Base-by-base conservation (phyloP, 352 stramenopile genomes). In the Globisporangium mamillatum region DNA sequence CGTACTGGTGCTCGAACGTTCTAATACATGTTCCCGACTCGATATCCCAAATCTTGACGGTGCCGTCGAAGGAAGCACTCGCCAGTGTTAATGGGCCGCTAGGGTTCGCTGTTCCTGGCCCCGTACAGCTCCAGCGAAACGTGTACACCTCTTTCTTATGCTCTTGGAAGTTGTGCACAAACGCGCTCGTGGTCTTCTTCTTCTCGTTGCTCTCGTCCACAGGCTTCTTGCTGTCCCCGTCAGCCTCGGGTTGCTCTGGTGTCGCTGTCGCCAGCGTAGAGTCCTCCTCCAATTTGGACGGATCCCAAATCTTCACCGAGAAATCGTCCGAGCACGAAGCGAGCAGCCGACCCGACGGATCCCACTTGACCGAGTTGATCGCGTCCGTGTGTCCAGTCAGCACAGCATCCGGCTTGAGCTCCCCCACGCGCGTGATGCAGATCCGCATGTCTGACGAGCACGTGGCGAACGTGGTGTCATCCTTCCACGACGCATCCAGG, bases 281-380 rank as follows among this genome's bases (percentile, higher is more conserved):
- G 0, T 27, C 9, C 20, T 63, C 59, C 10, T 63, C 29, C 57
- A 64, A 56, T 68, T 81, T 81, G 20, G 75, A 77, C 8, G 86
- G 86, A 72, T 98, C 92, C 96, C 97, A 99, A 10, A 99, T 91
- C 80, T 99, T 99, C 50, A 98, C 96, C 27, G 97, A 98, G 71
- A 91, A 97, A 81, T 99, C 98, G 73, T 99, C 98, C 2, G 96
- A 99, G 76, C 97, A 99, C 46, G 93, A 99, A 6, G 97, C 97
- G 29, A 99, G 82, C 27, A 98, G 78, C 7, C 77, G 85, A 0
- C 96, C 95, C 4, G 89, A 97, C 9, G 97, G 94, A 80, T 98
- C 94, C 98, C 97, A 99, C 70, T 98, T 98, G 55, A 99, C 97
- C 38, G 96, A 97, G 78, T 99, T 99, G 55, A 99, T 98, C 74